A percentile compares a stretch with the other conserved stretches of the same genome.
Evolutionary conservation across 345 rosid species (phyloP).

Genomic region (Populus davidiana): DNA sequence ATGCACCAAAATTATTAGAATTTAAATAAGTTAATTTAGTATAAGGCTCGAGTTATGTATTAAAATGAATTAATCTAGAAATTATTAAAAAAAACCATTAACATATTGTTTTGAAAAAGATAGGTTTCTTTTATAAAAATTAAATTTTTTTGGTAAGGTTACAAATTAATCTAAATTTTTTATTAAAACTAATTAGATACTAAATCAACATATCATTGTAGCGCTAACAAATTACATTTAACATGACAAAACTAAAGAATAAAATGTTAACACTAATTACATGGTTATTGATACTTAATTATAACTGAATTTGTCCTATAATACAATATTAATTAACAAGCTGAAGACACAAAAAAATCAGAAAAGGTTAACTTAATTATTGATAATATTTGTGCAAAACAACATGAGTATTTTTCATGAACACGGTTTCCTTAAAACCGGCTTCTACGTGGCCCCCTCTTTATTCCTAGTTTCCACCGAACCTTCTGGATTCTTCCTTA

Average conservation of each 20-base stretch:
- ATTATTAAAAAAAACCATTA: too few species aligned
- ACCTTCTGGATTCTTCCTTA: slow-evolving; percentile 1
- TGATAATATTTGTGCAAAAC: background rate
- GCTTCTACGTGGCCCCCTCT: background rate
- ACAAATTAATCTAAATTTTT: too few species aligned
- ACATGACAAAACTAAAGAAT: background rate
- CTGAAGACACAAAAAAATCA: background rate
- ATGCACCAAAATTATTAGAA: too few species aligned
- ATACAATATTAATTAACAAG: background rate
- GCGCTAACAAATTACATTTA: too few species aligned
- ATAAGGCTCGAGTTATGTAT: too few species aligned
- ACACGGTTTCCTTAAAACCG: background rate
- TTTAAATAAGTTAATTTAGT: too few species aligned
- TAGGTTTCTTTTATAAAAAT: too few species aligned
- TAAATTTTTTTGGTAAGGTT: accelerated
- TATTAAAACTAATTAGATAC: too few species aligned
- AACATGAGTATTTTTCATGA: background rate
- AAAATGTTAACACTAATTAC: background rate
- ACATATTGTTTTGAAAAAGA: too few species aligned
- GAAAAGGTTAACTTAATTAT: too few species aligned
- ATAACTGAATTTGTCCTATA: background rate
- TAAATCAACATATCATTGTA: too few species aligned
- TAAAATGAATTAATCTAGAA: too few species aligned
- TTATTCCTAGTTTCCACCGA: background rate
- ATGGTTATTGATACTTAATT: background rate